A percentile compares a stretch with the other conserved stretches of the same genome.
Evolutionary conservation across 192 early-diverging fungal species (phyloP).

Genomic region (Chytriomyces sp.): DNA sequence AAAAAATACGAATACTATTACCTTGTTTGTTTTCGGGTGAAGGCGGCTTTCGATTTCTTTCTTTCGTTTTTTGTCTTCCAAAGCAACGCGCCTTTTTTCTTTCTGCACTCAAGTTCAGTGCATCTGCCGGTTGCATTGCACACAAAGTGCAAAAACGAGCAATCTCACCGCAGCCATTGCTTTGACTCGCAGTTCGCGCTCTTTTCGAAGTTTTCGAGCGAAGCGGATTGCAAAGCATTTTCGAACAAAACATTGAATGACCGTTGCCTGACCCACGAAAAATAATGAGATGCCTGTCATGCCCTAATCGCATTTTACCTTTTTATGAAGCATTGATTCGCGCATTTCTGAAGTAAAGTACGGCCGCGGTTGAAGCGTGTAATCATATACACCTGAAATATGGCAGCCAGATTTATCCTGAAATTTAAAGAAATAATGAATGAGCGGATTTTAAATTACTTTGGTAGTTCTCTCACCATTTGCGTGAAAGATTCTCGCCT

Average conservation of each 20-base stretch:
- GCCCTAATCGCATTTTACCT: constrained; percentile 33
- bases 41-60: constrained; percentile 59
- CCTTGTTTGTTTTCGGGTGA: constrained; percentile 56
- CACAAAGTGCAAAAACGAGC: background rate
- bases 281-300: background rate
- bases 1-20: background rate
- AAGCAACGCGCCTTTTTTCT: constrained; percentile 49
- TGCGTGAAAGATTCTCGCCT: constrained; percentile 52
- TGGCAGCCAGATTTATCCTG: constrained; percentile 53
- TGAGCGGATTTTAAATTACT: constrained; percentile 3
- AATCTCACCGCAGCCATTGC: constrained; percentile 45
- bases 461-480: constrained; percentile 50
- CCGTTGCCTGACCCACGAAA: constrained; percentile 5
- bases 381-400: constrained; percentile 48
- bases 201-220: constrained; percentile 40
- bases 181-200: constrained; percentile 38
- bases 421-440: background rate
- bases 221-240: constrained; percentile 45
- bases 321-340: constrained; percentile 36
- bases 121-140: background rate
- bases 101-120: constrained; percentile 44
- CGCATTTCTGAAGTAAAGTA: constrained; percentile 56
- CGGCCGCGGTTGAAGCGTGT: constrained; percentile 36
- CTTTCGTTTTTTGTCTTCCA: constrained; percentile 53
- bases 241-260: constrained; percentile 63